These are phyloP conservation scores for Boletus eberwhitei DNA, from an alignment of 768 basidiomycete genomes.

Conservation along the genomic window DNA sequence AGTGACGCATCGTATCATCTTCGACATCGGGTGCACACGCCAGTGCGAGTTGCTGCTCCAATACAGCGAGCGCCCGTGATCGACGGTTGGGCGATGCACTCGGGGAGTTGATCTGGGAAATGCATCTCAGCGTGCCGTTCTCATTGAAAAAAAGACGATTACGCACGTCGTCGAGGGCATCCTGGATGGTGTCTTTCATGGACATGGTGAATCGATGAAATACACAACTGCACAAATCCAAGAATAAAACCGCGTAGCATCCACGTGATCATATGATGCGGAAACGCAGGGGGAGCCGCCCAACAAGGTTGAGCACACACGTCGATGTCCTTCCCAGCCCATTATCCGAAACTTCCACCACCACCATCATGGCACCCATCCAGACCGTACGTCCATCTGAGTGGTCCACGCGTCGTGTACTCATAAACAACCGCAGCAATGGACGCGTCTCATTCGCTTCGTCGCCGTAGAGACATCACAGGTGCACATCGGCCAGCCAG, in stretches of 20 bases:
- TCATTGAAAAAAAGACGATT: neutral
- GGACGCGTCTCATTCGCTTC: conserved; percentile 82
- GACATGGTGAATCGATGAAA: conserved; percentile 9
- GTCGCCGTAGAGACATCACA: conserved; percentile 69
- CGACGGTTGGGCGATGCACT: conserved; percentile 52
- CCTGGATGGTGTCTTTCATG: conserved; percentile 50
- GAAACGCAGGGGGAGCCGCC: conserved; percentile 12
- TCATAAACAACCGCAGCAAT: conserved; percentile 31
- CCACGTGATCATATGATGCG: conserved; percentile 32
- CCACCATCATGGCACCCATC: conserved; percentile 52
- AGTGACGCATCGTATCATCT: conserved; percentile 46
- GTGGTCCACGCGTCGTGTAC: neutral
- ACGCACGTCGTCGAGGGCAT: conserved; percentile 67
- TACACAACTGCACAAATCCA: neutral
- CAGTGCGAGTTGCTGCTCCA: conserved; percentile 55
- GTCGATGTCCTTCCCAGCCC: neutral
- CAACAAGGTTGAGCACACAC: neutral
- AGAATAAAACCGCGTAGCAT: conserved; percentile 19
- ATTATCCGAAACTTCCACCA: neutral
- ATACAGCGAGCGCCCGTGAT: conserved; percentile 49
- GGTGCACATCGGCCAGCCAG: conserved; percentile 76
- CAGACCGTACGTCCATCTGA: conserved; percentile 42
- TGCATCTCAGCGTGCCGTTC: conserved; percentile 9
- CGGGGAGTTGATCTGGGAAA: conserved; percentile 59
- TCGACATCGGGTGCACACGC: conserved; percentile 44